phyloP scores from a whole-genome alignment of 148 eudicot genomes.

The Rhododendron ferrugineum region DNA sequence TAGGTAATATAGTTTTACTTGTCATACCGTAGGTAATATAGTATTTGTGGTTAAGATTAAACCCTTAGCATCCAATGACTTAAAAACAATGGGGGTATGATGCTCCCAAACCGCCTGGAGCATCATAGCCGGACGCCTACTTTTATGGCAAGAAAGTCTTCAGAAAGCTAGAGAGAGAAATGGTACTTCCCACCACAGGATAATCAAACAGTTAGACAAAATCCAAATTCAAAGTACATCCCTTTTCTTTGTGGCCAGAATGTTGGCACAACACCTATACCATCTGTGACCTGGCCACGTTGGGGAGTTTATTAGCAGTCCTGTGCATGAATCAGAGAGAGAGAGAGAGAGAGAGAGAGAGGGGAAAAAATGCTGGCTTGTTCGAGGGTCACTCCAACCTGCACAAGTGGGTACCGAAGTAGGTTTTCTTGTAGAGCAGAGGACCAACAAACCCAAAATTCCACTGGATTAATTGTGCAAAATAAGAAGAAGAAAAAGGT shows the following conservation, averaged over 20 bases:
- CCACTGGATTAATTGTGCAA: conserved; percentile 14
- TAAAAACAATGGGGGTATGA: no score
- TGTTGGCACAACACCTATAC: neutral
- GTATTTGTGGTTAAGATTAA: no score
- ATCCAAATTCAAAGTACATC: neutral
- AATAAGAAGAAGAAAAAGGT: conserved; percentile 40
- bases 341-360: neutral
- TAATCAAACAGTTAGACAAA: neutral
- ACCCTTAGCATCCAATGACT: no score
- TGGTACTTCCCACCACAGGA: neutral
- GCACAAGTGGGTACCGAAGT: conserved; percentile 13
- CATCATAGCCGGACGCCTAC: no score
- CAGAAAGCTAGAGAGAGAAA: neutral
- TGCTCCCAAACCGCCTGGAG: no score
- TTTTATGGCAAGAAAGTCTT: neutral
- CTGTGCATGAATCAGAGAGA: neutral
- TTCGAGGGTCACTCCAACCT: conserved; percentile 20
- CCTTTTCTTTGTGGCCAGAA: neutral
- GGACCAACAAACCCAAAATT: conserved; percentile 15
- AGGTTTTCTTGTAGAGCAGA: conserved; percentile 44
- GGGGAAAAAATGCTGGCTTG: conserved; percentile 10
- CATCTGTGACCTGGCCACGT: neutral
- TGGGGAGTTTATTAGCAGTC: neutral
- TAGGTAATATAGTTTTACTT: no score
- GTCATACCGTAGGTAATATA: no score